Conservation (phyloP, 2,329 filamentous ascomycete genomes). For the Xylaria arbuscula region DNA sequence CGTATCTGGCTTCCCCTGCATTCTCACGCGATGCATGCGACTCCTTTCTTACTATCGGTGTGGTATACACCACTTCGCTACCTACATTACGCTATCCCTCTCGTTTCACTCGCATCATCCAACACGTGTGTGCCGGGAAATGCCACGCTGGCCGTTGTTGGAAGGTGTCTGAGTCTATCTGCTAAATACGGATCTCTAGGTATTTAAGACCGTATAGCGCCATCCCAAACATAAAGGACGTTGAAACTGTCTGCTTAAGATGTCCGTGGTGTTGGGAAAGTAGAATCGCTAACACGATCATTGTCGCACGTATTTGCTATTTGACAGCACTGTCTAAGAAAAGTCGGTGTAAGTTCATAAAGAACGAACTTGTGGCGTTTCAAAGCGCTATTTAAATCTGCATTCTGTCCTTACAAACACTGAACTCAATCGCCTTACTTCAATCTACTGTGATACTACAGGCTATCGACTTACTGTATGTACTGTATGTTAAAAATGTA, state of each 20-base stretch:
- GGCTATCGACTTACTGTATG: neutral
- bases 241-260: neutral
- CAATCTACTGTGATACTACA: neutral
- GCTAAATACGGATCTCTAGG: neutral
- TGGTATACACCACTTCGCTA: neutral
- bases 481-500: neutral
- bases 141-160: neutral
- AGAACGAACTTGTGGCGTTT: neutral
- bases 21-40: constrained; percentile 16
- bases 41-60: neutral
- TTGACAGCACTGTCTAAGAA: neutral
- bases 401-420: neutral
- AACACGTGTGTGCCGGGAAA: constrained; percentile 7
- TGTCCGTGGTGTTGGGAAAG: neutral
- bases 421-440: neutral
- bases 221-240: neutral
- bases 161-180: neutral
- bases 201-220: constrained; percentile 25
- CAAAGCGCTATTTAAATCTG: neutral
- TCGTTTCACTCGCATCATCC: constrained; percentile 9
- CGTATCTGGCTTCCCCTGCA: constrained; percentile 21
- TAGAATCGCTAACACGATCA: neutral
- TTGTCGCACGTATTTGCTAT: neutral
- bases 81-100: neutral
- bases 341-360: neutral